phyloP scores from a whole-genome alignment of 805 yeast genomes.

The Saturnispora serradocipensis region DNA sequence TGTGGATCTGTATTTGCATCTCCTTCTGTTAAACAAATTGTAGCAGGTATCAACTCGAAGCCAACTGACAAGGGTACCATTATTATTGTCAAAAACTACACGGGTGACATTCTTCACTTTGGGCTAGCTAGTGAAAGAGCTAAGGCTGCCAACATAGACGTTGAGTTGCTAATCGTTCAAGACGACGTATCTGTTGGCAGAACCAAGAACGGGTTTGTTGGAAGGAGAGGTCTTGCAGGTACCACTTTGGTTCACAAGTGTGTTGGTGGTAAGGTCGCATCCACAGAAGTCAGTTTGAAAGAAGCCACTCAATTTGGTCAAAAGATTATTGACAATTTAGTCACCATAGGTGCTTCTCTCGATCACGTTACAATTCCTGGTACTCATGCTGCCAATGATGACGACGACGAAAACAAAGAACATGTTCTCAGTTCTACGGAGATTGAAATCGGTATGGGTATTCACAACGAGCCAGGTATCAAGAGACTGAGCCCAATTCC shows the following conservation, averaged over 20 bases:
- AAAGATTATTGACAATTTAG: constrained; percentile 53
- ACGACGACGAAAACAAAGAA: constrained; percentile 27
- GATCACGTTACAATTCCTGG: constrained; percentile 92
- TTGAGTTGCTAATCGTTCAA: constrained; percentile 68
- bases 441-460: constrained; percentile 91
- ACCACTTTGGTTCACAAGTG: constrained; percentile 80
- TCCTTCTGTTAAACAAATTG: constrained; percentile 77
- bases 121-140: constrained; percentile 89
- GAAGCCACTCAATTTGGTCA: constrained; percentile 52
- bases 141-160: constrained; percentile 61
- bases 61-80: constrained; percentile 55
- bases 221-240: constrained; percentile 91
- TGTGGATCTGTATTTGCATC: constrained; percentile 91
- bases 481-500: constrained; percentile 60
- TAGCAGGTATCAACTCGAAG: constrained; percentile 54
- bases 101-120: constrained; percentile 90
- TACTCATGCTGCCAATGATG: constrained; percentile 14
- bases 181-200: constrained; percentile 96
- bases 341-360: constrained; percentile 81
- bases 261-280: constrained; percentile 53
- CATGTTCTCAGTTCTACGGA: constrained; percentile 45
- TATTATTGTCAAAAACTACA: constrained; percentile 80
- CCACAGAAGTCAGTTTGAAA: constrained; percentile 30
- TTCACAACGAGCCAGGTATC: constrained; percentile 91
- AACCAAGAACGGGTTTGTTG: constrained; percentile 82